phyloP scores from a whole-genome alignment of 257 asterid genomes.

The Vinca minor region DNA sequence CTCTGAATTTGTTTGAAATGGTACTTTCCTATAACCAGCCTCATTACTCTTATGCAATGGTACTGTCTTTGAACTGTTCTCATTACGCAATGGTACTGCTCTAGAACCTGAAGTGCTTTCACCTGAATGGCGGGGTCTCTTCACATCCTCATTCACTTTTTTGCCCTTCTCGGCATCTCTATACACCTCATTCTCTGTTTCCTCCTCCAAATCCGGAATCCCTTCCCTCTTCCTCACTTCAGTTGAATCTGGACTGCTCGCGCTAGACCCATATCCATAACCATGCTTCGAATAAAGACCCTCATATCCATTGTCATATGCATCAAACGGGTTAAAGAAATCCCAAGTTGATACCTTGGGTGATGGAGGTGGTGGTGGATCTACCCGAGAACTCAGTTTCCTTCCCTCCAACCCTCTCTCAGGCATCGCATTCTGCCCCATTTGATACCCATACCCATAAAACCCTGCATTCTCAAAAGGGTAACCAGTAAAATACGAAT shows the following conservation, averaged over 20 bases:
- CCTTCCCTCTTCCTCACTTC: conserved; percentile 97
- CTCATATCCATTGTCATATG: conserved; percentile 31
- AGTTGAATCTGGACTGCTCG: conserved; percentile 80
- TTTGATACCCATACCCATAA: conserved; percentile 37
- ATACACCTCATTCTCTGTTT: conserved; percentile 61
- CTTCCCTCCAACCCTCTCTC: conserved; percentile 23
- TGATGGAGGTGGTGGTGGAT: conserved; percentile 84
- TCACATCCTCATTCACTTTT: conserved; percentile 23
- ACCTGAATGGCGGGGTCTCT: conserved; percentile 27
- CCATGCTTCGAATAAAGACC: conserved; percentile 27
- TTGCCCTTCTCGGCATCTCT: conserved; percentile 35
- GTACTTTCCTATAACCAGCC: conserved; percentile 25
- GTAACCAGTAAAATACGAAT: conserved; percentile 44
- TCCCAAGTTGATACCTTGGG: conserved; percentile 80
- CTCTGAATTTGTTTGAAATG: conserved; percentile 24
- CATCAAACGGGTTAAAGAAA: conserved; percentile 69
- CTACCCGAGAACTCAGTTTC: conserved; percentile 34
- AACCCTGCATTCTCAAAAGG: conserved; percentile 36
- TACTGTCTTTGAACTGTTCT: conserved; percentile 27
- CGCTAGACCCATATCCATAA: conserved; percentile 27
- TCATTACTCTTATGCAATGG: conserved; percentile 16
- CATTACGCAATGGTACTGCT: conserved; percentile 25
- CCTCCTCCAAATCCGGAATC: conserved; percentile 97
- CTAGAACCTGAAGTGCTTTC: conserved; percentile 24
- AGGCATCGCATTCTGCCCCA: conserved; percentile 15